Conservation (phyloP, 2,329 filamentous ascomycete species). For the Fusarium pseudocircinatum region DNA sequence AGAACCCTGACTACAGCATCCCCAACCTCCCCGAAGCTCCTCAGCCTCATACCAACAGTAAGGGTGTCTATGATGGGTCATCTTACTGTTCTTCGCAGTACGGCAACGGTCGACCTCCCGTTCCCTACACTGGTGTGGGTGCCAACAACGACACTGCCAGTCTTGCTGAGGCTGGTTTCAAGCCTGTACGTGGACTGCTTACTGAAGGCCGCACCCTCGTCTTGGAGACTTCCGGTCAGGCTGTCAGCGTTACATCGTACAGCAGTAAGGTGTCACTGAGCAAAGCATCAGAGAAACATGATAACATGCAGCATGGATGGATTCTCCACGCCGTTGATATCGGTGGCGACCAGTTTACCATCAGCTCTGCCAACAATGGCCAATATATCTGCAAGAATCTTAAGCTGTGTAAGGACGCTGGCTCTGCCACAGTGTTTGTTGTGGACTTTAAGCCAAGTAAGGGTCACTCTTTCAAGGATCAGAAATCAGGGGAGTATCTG, state of each 20-base stretch:
- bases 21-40: neutral
- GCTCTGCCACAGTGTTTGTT: neutral
- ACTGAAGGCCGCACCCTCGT: neutral
- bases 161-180: neutral
- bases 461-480: neutral
- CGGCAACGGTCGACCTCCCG: neutral
- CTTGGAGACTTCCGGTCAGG: neutral
- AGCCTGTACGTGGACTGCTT: neutral
- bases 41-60: neutral
- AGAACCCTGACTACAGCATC: neutral
- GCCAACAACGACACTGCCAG: neutral
- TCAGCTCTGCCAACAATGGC: neutral
- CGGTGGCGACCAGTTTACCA: neutral
- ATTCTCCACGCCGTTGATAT: neutral
- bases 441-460: neutral
- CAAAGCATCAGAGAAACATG: neutral
- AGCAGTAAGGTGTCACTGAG: neutral
- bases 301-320: neutral
- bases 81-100: neutral
- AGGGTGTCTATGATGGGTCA: conserved; percentile 5
- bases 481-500: neutral
- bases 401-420: neutral
- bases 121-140: neutral
- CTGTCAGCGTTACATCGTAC: neutral
- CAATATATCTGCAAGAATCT: neutral